Percentiles rank a stretch among this genome's conserved stretches.
Evolutionary conservation across 148 eudicot species (phyloP).

Genomic region (Fagopyrum esculentum): DNA sequence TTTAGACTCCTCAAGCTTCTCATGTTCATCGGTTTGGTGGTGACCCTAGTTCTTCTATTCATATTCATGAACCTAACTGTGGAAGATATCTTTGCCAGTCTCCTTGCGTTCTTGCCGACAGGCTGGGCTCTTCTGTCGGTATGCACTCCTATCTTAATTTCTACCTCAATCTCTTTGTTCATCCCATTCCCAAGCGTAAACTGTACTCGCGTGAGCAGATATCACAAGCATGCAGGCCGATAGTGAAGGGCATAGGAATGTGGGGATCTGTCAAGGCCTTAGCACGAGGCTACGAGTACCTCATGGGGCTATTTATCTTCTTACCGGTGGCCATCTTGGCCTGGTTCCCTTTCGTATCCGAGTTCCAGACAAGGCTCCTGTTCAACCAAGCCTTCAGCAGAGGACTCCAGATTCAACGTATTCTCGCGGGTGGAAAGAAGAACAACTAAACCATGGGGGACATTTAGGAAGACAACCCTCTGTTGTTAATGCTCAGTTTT

Average conservation of each 20-base stretch:
- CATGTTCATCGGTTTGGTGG: slow-evolving; percentile 15
- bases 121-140: slow-evolving; percentile 25
- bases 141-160: background rate
- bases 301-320: slow-evolving; percentile 10
- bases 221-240: slow-evolving; percentile 24
- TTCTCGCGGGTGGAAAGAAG: slow-evolving; percentile 14
- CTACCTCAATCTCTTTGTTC: background rate
- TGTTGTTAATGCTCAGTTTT: too few species aligned
- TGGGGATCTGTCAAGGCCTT: slow-evolving; percentile 26
- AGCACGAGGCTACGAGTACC: slow-evolving; percentile 21
- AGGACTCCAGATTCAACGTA: slow-evolving; percentile 16
- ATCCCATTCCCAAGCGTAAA: background rate
- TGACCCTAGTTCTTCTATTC: slow-evolving; percentile 13
- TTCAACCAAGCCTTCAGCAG: slow-evolving; percentile 18
- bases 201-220: slow-evolving; percentile 9
- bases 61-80: slow-evolving; percentile 21
- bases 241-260: slow-evolving; percentile 16
- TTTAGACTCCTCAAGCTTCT: slow-evolving; percentile 35
- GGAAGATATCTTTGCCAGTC: slow-evolving; percentile 15
- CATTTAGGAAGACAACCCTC: too few species aligned
- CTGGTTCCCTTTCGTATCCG: slow-evolving; percentile 8
- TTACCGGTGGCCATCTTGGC: slow-evolving; percentile 15
- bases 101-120: slow-evolving; percentile 25
- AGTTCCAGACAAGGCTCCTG: slow-evolving; percentile 14
- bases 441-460: background rate